Evolutionary conservation across 2,329 filamentous ascomycete genomes (phyloP).

Genomic region (Alternaria sp.): DNA sequence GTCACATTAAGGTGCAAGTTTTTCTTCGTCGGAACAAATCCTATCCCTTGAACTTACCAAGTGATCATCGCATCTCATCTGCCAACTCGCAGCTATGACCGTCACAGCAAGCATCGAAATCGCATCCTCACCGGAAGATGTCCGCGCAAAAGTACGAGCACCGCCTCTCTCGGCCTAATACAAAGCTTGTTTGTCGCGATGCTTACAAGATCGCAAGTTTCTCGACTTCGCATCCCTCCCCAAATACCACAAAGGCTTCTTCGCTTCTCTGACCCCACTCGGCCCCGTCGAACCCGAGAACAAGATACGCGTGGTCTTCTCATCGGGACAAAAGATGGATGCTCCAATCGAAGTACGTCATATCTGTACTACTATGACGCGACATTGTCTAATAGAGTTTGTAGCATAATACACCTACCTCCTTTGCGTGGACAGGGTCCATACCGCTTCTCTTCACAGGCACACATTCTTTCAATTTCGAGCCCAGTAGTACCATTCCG

Average conservation of each 20-base stretch:
- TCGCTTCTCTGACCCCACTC: conserved; percentile 21
- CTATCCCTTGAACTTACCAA: background rate
- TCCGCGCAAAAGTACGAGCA: conserved; percentile 19
- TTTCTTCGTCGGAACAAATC: background rate
- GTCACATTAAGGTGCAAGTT: background rate
- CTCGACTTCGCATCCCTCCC: conserved; percentile 19
- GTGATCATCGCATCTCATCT: background rate
- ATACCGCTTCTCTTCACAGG: conserved; percentile 25
- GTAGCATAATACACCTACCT: conserved; percentile 13
- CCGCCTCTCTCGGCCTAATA: background rate
- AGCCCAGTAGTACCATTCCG: conserved; percentile 3
- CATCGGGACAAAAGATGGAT: conserved; percentile 11
- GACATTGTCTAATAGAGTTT: background rate
- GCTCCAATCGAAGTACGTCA: conserved; percentile 9
- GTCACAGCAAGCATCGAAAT: conserved; percentile 23
- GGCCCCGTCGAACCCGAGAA: conserved; percentile 13
- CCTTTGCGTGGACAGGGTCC: conserved; percentile 21
- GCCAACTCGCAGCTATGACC: conserved; percentile 8
- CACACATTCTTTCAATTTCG: conserved; percentile 23
- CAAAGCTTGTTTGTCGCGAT: background rate
- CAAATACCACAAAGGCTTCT: conserved; percentile 18
- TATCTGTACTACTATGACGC: background rate
- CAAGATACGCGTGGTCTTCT: conserved; percentile 17
- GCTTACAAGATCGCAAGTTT: conserved; percentile 4
- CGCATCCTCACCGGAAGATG: conserved; percentile 14